Evolutionary conservation across 2,329 filamentous ascomycete genomes (phyloP).

Genomic region (Xenoacremonium recifei): DNA sequence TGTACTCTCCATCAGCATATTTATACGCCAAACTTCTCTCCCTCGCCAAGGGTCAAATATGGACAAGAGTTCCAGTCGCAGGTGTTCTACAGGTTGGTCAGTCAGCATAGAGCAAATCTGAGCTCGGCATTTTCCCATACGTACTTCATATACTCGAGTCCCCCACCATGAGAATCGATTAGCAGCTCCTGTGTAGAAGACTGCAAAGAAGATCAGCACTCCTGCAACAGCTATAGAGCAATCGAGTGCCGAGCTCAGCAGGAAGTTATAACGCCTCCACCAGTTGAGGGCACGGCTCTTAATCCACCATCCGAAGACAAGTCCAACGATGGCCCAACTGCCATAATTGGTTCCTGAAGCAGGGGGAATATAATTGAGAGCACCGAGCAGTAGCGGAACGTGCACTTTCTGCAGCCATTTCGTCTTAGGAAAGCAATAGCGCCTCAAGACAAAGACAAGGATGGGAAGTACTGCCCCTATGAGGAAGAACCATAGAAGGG

Average conservation of each 20-base stretch:
- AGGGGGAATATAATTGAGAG: constrained; percentile 32
- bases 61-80: too few relatives aligned
- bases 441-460: constrained; percentile 38
- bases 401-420: constrained; percentile 29
- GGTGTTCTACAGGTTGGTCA: too few relatives aligned
- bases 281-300: constrained; percentile 24
- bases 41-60: too few relatives aligned
- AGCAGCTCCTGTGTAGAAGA: constrained; percentile 29
- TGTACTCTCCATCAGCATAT: too few relatives aligned
- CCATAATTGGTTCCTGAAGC: constrained; percentile 33
- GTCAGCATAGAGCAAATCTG: too few relatives aligned
- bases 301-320: constrained; percentile 25
- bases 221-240: constrained; percentile 30
- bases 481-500: constrained; percentile 53
- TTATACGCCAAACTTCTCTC: too few relatives aligned
- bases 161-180: constrained; percentile 30
- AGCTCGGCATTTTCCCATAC: too few relatives aligned
- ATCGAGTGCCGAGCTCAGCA: constrained; percentile 31
- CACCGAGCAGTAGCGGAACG: constrained; percentile 29
- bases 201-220: constrained; percentile 33
- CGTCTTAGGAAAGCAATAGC: constrained; percentile 18
- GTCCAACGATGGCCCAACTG: constrained; percentile 29
- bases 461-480: constrained; percentile 49
- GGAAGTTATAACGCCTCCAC: constrained; percentile 33
- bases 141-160: constrained; percentile 19